Evolutionary conservation across 352 stramenopile species (phyloP).

Genomic region (Phytophthora chlamydospora): DNA sequence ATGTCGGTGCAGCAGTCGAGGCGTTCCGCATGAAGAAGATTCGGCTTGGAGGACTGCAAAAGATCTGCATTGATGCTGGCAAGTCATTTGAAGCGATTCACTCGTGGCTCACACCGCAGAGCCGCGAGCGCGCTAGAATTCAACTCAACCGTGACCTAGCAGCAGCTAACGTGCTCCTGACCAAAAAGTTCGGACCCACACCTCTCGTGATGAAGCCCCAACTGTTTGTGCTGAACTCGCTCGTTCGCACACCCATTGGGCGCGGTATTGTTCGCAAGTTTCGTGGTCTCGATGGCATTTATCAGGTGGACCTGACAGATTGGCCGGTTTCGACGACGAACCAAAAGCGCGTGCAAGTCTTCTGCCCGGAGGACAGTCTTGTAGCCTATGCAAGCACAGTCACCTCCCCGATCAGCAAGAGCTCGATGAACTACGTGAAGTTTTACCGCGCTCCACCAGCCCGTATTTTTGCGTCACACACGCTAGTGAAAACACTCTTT

Average conservation of each 20-base stretch:
- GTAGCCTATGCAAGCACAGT: slow-evolving; percentile 44
- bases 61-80: slow-evolving; percentile 64
- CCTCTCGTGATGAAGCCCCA: slow-evolving; percentile 66
- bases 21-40: slow-evolving; percentile 78
- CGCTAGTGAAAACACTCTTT: slow-evolving; percentile 77
- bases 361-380: slow-evolving; percentile 65
- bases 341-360: slow-evolving; percentile 57
- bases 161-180: slow-evolving; percentile 70
- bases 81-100: slow-evolving; percentile 64
- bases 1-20: slow-evolving; percentile 84
- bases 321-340: slow-evolving; percentile 38
- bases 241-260: slow-evolving; percentile 72
- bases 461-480: slow-evolving; percentile 55
- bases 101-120: slow-evolving; percentile 58
- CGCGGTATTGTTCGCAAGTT: slow-evolving; percentile 76
- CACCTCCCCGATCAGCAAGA: slow-evolving; percentile 43
- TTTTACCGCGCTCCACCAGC: slow-evolving; percentile 50
- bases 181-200: slow-evolving; percentile 36
- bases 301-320: slow-evolving; percentile 76
- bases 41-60: slow-evolving; percentile 62
- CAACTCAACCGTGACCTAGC: slow-evolving; percentile 73
- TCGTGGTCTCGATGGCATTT: slow-evolving; percentile 74
- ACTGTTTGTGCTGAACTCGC: slow-evolving; percentile 56
- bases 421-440: slow-evolving; percentile 63
- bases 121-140: slow-evolving; percentile 60